These are phyloP conservation scores for Cajanus cajan DNA, from an alignment of 306 rosid genomes.

Conservation along the genomic window DNA sequence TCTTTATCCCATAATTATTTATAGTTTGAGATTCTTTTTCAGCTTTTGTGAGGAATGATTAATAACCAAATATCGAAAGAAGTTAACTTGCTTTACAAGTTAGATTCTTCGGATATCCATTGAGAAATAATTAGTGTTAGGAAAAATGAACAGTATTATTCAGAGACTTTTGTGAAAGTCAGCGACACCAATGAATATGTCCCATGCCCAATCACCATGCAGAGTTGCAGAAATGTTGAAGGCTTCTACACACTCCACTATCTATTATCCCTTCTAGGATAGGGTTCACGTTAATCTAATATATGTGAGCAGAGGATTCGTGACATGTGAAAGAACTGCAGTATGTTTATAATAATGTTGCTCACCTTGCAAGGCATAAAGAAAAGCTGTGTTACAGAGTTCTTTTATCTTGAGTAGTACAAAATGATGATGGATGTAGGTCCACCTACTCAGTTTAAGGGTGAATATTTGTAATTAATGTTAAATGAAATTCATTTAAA, in stretches of 20 bases:
- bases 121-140: slow-evolving; percentile 9
- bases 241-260: not conserved
- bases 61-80: slow-evolving; percentile 21
- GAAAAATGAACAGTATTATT: not conserved
- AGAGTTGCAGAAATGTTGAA: not conserved
- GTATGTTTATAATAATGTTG: not conserved
- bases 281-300: not conserved
- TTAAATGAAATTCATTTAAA: no score
- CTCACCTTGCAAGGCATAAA: not conserved
- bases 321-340: not conserved
- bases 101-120: slow-evolving; percentile 10
- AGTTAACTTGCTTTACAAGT: slow-evolving; percentile 23
- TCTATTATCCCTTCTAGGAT: not conserved
- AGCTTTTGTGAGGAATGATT: slow-evolving; percentile 25
- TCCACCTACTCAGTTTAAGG: no score
- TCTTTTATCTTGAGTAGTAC: not conserved
- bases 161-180: slow-evolving; percentile 27
- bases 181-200: slow-evolving; percentile 32
- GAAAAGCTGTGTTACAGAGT: not conserved
- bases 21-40: slow-evolving; percentile 21
- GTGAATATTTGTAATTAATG: no score
- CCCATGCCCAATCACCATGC: slow-evolving; percentile 35
- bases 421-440: not conserved
- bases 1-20: slow-evolving; percentile 26
- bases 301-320: not conserved